These are phyloP conservation scores for Nidularia pulvinata DNA, from an alignment of 768 basidiomycete species.

Conservation along the genomic window DNA sequence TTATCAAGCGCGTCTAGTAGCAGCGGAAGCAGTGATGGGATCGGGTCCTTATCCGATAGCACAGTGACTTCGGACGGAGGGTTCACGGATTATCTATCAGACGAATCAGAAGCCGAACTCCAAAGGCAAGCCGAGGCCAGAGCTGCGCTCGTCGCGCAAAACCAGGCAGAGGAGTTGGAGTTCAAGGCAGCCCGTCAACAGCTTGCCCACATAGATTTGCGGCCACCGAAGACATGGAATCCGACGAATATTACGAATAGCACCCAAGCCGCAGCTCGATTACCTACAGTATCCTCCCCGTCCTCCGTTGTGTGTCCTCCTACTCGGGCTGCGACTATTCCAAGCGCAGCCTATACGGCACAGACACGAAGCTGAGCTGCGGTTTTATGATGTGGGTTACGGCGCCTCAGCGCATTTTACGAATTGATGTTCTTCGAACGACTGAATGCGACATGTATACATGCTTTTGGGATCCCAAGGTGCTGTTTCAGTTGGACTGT, in stretches of 20 bases:
- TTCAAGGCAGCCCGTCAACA: slow-evolving; percentile 82
- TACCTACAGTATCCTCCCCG: neutral
- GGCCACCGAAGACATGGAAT: slow-evolving; percentile 79
- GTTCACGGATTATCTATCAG: slow-evolving; percentile 90
- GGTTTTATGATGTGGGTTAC: too few species aligned
- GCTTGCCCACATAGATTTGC: slow-evolving; percentile 71
- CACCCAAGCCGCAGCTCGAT: neutral
- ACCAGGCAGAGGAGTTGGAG: slow-evolving; percentile 76
- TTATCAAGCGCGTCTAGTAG: slow-evolving; percentile 54
- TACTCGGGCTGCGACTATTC: neutral
- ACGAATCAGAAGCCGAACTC: slow-evolving; percentile 88
- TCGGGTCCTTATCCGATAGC: slow-evolving; percentile 66
- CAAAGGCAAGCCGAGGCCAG: slow-evolving; percentile 84
- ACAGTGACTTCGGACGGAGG: slow-evolving; percentile 86
- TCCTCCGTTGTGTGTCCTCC: neutral
- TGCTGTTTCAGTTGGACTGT: too few species aligned
- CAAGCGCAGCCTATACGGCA: neutral
- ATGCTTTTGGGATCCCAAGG: too few species aligned
- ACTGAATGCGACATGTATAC: too few species aligned
- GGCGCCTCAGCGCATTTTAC: too few species aligned
- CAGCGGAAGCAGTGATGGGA: slow-evolving; percentile 63
- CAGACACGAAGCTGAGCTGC: neutral
- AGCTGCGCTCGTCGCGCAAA: slow-evolving; percentile 78
- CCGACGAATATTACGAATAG: slow-evolving; percentile 42
- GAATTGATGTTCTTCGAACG: too few species aligned